Evolutionary conservation across 2,329 filamentous ascomycete species (phyloP).

Genomic region (Fusarium sp.): DNA sequence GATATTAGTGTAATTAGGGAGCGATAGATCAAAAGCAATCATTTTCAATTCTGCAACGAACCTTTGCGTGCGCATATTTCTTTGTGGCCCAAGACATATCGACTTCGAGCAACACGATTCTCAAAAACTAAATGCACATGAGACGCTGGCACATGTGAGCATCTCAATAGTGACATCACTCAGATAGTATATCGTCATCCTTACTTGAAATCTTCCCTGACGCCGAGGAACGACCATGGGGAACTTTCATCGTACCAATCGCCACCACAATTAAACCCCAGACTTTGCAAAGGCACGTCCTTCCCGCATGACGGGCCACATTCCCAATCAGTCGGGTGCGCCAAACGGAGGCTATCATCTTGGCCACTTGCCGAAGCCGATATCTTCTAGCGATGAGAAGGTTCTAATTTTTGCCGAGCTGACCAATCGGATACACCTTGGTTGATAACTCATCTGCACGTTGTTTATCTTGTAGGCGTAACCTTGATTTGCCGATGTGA

Average conservation of each 20-base stretch:
- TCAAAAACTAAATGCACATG: background rate
- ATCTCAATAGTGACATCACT: background rate
- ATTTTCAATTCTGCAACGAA: background rate
- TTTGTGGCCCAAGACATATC: too few relatives aligned
- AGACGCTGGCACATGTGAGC: background rate
- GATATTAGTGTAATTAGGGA: background rate
- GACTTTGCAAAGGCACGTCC: background rate
- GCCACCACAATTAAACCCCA: background rate
- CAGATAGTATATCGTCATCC: background rate
- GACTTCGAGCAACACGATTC: too few relatives aligned
- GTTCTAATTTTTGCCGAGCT: constrained; percentile 20
- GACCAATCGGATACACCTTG: constrained; percentile 28
- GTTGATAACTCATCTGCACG: background rate
- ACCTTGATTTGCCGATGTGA: constrained; percentile 26
- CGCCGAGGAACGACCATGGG: background rate
- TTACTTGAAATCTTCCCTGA: background rate
- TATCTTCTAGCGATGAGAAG: background rate
- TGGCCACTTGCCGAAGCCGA: background rate
- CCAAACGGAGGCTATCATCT: background rate
- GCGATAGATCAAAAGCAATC: background rate
- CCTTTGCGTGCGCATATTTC: too few relatives aligned
- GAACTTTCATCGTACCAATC: background rate
- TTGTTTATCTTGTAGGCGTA: background rate
- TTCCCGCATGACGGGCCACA: background rate
- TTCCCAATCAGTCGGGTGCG: constrained; percentile 4